Conservation (phyloP, 495 filamentous ascomycete genomes). For the Penicillium cataractarum region DNA sequence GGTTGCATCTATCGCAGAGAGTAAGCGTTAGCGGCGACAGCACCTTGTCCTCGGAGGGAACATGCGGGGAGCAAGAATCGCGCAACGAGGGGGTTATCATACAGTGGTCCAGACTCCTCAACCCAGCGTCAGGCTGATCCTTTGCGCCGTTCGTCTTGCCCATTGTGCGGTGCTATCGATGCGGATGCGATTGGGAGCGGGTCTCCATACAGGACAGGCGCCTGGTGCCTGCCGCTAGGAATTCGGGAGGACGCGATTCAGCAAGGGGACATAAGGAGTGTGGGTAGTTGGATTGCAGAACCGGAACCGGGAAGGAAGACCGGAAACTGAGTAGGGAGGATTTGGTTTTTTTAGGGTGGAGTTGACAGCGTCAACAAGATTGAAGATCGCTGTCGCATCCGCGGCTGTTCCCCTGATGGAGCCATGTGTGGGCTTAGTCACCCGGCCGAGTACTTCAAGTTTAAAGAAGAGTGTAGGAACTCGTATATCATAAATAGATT, state of each 20-base stretch:
- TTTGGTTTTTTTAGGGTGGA: neutral
- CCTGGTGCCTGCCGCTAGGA: constrained; percentile 25
- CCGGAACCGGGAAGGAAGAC: neutral
- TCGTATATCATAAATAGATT: neutral
- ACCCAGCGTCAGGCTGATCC: constrained; percentile 66
- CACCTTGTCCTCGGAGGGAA: neutral
- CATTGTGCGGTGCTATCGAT: constrained; percentile 40
- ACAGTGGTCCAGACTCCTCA: constrained; percentile 79
- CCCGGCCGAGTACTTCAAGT: neutral
- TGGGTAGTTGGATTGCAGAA: neutral
- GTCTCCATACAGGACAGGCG: constrained; percentile 35
- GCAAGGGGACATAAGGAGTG: constrained; percentile 20
- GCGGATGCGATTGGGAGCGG: constrained; percentile 19
- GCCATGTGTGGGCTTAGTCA: constrained; percentile 33
- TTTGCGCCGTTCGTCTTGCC: constrained; percentile 31
- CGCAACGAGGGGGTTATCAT: constrained; percentile 30
- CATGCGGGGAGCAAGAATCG: neutral
- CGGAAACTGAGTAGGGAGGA: constrained; percentile 10
- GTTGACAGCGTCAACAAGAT: neutral
- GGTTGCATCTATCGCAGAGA: constrained; percentile 66
- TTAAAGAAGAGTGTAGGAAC: neutral
- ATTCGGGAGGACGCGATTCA: constrained; percentile 20
- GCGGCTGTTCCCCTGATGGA: constrained; percentile 26
- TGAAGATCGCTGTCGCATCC: constrained; percentile 21
- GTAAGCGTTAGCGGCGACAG: constrained; percentile 13